phyloP scores from a whole-genome alignment of 73 alveolate species.

The Durusdinium trenchii region DNA sequence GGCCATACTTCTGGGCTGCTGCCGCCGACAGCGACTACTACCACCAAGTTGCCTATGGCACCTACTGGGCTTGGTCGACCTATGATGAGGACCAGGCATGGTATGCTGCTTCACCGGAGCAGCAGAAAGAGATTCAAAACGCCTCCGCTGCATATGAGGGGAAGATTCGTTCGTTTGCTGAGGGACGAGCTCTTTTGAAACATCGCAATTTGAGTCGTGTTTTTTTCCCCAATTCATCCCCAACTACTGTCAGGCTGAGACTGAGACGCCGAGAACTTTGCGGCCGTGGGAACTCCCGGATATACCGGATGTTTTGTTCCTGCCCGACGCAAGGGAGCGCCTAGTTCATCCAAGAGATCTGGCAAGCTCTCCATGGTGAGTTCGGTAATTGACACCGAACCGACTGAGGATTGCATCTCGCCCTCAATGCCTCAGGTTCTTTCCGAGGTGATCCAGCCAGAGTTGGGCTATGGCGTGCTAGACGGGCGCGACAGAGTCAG shows the following conservation, averaged over 20 bases:
- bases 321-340: background rate
- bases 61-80: background rate
- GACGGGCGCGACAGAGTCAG: conserved; percentile 52
- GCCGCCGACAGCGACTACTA: background rate
- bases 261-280: background rate
- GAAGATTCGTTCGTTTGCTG: background rate
- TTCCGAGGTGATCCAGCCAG: background rate
- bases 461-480: conserved; percentile 13
- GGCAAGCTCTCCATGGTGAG: background rate
- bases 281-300: background rate
- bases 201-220: background rate
- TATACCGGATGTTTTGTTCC: background rate
- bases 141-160: conserved; percentile 43
- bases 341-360: background rate
- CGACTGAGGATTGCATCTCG: background rate
- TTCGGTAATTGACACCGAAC: background rate
- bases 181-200: background rate
- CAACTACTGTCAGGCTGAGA: background rate
- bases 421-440: background rate
- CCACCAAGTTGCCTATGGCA: background rate
- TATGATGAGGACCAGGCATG: background rate
- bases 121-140: background rate
- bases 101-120: background rate
- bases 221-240: background rate
- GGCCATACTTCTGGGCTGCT: background rate